A percentile compares a stretch with the other conserved stretches of the same genome.
phyloP scores from a whole-genome alignment of 495 filamentous ascomycete genomes.

The Aspergillus diversus region DNA sequence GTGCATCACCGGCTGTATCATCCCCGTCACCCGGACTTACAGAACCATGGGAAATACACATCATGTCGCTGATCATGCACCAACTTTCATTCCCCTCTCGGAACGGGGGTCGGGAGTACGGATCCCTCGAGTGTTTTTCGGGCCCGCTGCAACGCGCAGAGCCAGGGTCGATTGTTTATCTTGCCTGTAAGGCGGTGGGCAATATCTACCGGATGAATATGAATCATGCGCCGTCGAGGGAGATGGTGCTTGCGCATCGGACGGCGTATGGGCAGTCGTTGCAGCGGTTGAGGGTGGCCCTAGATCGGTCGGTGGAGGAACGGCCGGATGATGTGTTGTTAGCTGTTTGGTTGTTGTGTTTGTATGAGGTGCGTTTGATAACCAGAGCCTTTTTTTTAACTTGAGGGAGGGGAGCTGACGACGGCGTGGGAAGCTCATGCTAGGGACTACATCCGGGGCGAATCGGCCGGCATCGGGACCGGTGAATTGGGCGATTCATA shows the following conservation, averaged over 20 bases:
- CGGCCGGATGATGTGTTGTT: neutral
- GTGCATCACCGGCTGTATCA: neutral
- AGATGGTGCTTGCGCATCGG: neutral
- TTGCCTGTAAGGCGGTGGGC: neutral
- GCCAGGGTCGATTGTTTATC: neutral
- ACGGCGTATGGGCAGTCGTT: neutral
- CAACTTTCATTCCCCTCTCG: neutral
- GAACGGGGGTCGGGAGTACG: neutral
- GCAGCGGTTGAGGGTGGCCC: neutral
- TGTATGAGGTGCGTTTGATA: neutral
- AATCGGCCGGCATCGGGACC: neutral
- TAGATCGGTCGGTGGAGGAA: neutral
- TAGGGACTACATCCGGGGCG: neutral
- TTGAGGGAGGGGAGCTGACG: neutral
- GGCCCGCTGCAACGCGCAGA: neutral
- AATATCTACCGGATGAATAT: constrained; percentile 4
- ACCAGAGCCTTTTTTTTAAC: too few species aligned
- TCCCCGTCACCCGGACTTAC: neutral
- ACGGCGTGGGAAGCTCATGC: neutral
- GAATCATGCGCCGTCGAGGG: neutral
- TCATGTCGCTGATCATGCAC: neutral
- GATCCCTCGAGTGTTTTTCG: neutral
- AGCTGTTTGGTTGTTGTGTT: neutral
- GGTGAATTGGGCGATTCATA: neutral
- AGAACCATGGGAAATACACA: neutral